Percentiles rank a stretch among this genome's conserved stretches.
Evolutionary conservation across 768 basidiomycete species (phyloP).

Genomic region (Phanerochaete sordida): DNA sequence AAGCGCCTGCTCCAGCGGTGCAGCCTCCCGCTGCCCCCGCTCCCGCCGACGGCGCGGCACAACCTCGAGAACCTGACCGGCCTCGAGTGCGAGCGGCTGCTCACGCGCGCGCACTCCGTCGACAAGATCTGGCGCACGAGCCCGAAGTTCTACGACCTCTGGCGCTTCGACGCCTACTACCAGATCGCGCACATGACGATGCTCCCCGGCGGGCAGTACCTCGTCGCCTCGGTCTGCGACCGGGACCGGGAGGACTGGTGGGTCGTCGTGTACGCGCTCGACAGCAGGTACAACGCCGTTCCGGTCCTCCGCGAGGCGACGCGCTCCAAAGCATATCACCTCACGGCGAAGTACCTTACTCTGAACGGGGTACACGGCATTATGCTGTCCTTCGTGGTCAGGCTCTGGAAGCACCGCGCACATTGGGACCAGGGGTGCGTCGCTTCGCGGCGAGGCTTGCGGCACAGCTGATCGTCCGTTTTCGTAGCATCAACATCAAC

Average conservation of each 20-base stretch:
- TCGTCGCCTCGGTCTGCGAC: slow-evolving; percentile 12
- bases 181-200: slow-evolving; percentile 10
- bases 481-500: slow-evolving; percentile 34
- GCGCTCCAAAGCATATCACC: slow-evolving; percentile 46
- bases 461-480: not conserved
- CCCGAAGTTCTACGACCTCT: slow-evolving; percentile 4
- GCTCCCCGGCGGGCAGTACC: slow-evolving; percentile 12
- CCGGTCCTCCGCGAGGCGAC: slow-evolving; percentile 28
- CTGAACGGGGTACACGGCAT: slow-evolving; percentile 44
- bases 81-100: slow-evolving; percentile 51
- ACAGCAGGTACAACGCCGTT: slow-evolving; percentile 9
- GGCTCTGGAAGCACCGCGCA: slow-evolving; percentile 23
- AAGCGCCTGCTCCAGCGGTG: slow-evolving; percentile 54
- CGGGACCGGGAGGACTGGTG: slow-evolving; percentile 4
- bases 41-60: slow-evolving; percentile 57
- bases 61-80: slow-evolving; percentile 29
- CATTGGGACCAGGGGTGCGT: slow-evolving; percentile 8
- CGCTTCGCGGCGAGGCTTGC: not conserved
- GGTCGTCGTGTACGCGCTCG: slow-evolving; percentile 7
- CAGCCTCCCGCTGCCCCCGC: slow-evolving; percentile 53
- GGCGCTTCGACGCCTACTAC: slow-evolving; percentile 11
- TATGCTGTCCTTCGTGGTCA: slow-evolving; percentile 48
- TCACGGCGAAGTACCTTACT: slow-evolving; percentile 59
- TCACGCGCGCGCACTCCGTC: slow-evolving; percentile 52
- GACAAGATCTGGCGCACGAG: not conserved